These are phyloP conservation scores for Maudiozyma serrabonitensis DNA, from an alignment of 805 yeast genomes.

Conservation along the genomic window DNA sequence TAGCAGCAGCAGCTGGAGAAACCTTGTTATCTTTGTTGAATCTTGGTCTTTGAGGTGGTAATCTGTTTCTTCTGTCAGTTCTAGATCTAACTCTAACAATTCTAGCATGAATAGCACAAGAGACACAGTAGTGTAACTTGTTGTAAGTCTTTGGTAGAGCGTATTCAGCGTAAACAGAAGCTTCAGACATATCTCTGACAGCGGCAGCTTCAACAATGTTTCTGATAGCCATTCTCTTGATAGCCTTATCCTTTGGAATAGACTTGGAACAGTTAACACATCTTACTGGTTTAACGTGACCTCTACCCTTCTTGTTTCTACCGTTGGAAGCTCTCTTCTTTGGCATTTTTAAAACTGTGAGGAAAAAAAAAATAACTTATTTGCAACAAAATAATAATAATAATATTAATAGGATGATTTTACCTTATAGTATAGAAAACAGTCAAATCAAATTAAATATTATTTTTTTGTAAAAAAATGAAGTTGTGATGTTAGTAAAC, in stretches of 20 bases:
- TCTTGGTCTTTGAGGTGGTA: conserved; percentile 99
- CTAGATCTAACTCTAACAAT: conserved; percentile 99
- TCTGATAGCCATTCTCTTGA: conserved; percentile 99
- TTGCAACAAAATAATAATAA: background rate
- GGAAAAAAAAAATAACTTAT: background rate
- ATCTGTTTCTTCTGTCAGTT: conserved; percentile 95
- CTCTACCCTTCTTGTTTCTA: conserved; percentile 99
- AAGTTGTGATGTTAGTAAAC: background rate
- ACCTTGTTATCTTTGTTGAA: conserved; percentile 94
- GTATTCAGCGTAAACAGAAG: conserved; percentile 98
- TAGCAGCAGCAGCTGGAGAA: conserved; percentile 95
- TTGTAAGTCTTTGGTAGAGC: conserved; percentile 99
- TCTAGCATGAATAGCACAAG: conserved; percentile 99
- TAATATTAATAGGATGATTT: background rate
- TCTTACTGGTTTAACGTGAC: conserved; percentile 99
- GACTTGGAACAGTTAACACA: conserved; percentile 99
- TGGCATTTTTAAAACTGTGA: conserved; percentile 55
- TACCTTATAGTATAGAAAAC: too few species aligned
- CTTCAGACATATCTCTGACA: conserved; percentile 99
- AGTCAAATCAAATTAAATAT: too few species aligned
- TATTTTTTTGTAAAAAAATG: too few species aligned
- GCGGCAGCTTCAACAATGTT: conserved; percentile 99
- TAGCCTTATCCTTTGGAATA: conserved; percentile 99
- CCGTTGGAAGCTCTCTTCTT: conserved; percentile 99
- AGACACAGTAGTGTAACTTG: conserved; percentile 99